These are phyloP conservation scores for Boletus rex-veris DNA, from an alignment of 768 basidiomycete species.

Conservation along the genomic window DNA sequence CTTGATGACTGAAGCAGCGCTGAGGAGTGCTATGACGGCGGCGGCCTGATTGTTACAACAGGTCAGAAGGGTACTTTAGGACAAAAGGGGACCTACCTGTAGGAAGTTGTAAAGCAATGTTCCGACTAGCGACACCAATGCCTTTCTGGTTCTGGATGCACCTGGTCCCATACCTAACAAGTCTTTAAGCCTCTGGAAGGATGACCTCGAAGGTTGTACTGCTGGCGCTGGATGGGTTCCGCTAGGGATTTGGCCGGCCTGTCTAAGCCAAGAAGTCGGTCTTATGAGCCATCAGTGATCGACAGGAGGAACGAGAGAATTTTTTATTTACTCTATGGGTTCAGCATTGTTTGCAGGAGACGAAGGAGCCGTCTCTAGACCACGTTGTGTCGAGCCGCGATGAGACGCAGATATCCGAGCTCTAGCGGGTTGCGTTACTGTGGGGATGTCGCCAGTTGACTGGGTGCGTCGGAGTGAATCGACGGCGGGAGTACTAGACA, in stretches of 20 bases:
- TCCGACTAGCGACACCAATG: slow-evolving; percentile 51
- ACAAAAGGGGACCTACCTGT: slow-evolving; percentile 43
- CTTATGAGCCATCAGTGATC: slow-evolving; percentile 23
- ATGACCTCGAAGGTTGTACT: slow-evolving; percentile 14
- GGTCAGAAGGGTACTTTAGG: slow-evolving; percentile 1
- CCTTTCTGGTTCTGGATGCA: slow-evolving; percentile 49
- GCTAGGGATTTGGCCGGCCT: slow-evolving; percentile 21
- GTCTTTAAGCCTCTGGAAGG: slow-evolving; percentile 28
- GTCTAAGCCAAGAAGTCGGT: slow-evolving; percentile 23
- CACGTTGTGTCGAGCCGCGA: slow-evolving; percentile 26
- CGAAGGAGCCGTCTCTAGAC: slow-evolving; percentile 15
- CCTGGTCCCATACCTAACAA: slow-evolving; percentile 54
- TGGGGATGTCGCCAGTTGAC: slow-evolving; percentile 34
- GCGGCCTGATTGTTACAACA: slow-evolving; percentile 40
- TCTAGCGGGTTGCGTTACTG: slow-evolving; percentile 21
- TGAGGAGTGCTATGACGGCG: slow-evolving; percentile 48
- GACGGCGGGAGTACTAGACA: slow-evolving; percentile 24
- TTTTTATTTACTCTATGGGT: slow-evolving; percentile 15
- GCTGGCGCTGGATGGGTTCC: slow-evolving; percentile 1
- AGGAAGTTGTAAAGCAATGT: slow-evolving; percentile 46
- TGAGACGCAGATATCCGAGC: slow-evolving; percentile 30
- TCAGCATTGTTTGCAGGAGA: slow-evolving; percentile 17
- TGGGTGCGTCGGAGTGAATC: slow-evolving; percentile 35
- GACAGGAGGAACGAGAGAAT: slow-evolving; percentile 2
- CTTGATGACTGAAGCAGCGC: slow-evolving; percentile 42